phyloP scores from a whole-genome alignment of 345 rosid genomes.

The Anastatica hierochuntica region DNA sequence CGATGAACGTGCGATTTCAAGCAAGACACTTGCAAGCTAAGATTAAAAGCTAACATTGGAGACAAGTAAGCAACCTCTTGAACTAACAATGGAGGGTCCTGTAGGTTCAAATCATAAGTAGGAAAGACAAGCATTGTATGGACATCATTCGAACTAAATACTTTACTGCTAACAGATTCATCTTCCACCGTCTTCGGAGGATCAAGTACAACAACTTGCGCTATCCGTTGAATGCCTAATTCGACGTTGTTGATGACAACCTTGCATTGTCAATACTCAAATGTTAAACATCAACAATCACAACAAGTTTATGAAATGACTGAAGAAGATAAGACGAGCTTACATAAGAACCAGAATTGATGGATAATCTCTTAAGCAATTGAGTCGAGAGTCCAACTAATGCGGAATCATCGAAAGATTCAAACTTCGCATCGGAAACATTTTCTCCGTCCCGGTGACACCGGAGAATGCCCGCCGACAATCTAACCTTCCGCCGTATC shows the following conservation, averaged over 20 bases:
- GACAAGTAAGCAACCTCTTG: conserved; percentile 64
- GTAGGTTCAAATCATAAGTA: conserved; percentile 29
- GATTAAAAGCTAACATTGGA: conserved; percentile 80
- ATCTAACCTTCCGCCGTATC: conserved; percentile 12
- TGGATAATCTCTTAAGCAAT: conserved; percentile 51
- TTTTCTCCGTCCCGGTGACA: conserved; percentile 25
- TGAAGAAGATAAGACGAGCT: conserved; percentile 9
- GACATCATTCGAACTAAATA: conserved; percentile 17
- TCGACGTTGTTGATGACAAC: conserved; percentile 54
- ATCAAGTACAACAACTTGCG: conserved; percentile 69
- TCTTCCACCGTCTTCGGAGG: conserved; percentile 40
- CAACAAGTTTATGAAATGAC: not conserved
- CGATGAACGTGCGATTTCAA: conserved; percentile 47
- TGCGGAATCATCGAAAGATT: conserved; percentile 52
- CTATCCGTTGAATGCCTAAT: conserved; percentile 40
- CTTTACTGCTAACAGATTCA: conserved; percentile 1
- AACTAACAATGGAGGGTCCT: conserved; percentile 21
- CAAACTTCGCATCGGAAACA: conserved; percentile 26
- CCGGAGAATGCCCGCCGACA: conserved; percentile 71
- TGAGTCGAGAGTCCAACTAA: conserved; percentile 58
- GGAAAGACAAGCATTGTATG: conserved; percentile 55
- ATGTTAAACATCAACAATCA: not conserved
- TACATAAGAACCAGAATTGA: conserved; percentile 79
- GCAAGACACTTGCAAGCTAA: conserved; percentile 65
- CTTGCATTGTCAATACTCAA: conserved; percentile 24